These are phyloP conservation scores for Anisodus acutangulus DNA, from an alignment of 257 asterid species.

Conservation along the genomic window DNA sequence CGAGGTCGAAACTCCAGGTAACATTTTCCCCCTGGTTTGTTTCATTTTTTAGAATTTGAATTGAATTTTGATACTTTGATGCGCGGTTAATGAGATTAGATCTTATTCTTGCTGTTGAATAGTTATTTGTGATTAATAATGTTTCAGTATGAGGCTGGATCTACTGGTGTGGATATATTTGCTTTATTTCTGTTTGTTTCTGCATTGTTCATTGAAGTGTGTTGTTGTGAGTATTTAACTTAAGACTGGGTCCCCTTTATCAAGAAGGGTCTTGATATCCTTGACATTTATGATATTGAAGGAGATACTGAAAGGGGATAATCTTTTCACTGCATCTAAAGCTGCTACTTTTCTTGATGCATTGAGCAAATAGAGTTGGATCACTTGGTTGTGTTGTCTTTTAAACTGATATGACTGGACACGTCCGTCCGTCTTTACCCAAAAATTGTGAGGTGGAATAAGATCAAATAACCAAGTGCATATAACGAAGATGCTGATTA, in stretches of 20 bases:
- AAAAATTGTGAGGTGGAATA: constrained; percentile 50
- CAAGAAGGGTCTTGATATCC: constrained; percentile 43
- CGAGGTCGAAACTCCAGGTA: constrained; percentile 70
- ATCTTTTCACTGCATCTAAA: constrained; percentile 33
- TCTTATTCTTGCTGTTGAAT: background rate
- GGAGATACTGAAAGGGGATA: constrained; percentile 28
- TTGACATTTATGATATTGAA: constrained; percentile 34
- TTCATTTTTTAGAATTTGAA: background rate
- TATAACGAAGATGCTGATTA: constrained; percentile 17
- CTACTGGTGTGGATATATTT: constrained; percentile 44
- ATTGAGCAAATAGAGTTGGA: constrained; percentile 29
- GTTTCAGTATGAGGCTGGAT: constrained; percentile 47
- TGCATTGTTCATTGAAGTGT: constrained; percentile 40
- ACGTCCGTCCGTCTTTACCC: constrained; percentile 51
- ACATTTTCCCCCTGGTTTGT: background rate
- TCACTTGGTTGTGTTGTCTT: constrained; percentile 41
- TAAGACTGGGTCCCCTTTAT: constrained; percentile 52
- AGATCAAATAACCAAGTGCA: constrained; percentile 32
- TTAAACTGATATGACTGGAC: constrained; percentile 59
- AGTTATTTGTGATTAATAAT: constrained; percentile 25
- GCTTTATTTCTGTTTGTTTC: constrained; percentile 40
- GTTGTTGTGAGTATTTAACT: constrained; percentile 41
- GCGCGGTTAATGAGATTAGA: background rate
- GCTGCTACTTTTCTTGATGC: constrained; percentile 24
- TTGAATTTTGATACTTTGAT: background rate